phyloP scores from a whole-genome alignment of 1,284 basidiomycete species.

The Naganishia sp. region DNA sequence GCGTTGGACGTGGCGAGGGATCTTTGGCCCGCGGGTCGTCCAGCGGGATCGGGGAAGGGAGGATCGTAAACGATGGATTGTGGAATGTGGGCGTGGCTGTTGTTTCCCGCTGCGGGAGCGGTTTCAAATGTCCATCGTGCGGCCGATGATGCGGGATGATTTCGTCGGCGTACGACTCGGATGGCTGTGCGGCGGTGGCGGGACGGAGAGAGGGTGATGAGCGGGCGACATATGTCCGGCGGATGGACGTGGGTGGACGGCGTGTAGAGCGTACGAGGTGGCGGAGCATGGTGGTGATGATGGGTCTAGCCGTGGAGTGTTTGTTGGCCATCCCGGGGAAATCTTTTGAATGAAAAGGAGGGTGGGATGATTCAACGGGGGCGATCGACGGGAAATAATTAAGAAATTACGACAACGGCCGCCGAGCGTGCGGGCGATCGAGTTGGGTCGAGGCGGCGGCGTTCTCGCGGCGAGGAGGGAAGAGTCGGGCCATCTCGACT shows the following conservation, averaged over 20 bases:
- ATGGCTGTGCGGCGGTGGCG: background rate
- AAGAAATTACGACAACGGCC: too few relatives aligned
- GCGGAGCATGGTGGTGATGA: background rate
- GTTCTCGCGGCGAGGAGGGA: too few relatives aligned
- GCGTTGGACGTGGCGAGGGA: conserved; percentile 36
- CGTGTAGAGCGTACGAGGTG: background rate
- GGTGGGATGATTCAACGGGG: too few relatives aligned
- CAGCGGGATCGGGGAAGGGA: conserved; percentile 39
- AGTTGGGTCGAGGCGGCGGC: too few relatives aligned
- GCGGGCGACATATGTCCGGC: too few relatives aligned
- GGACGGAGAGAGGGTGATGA: background rate
- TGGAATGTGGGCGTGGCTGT: background rate
- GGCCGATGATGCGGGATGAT: background rate
- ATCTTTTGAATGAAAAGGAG: background rate
- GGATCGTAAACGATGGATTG: conserved; percentile 19
- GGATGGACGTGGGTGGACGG: background rate
- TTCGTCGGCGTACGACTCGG: background rate
- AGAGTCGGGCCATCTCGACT: too few relatives aligned
- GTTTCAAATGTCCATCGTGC: background rate
- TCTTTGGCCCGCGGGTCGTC: conserved; percentile 6
- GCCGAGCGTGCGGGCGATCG: too few relatives aligned
- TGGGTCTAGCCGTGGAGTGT: too few relatives aligned
- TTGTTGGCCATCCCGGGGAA: too few relatives aligned
- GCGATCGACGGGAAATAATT: too few relatives aligned
- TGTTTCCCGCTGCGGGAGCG: background rate